phyloP scores from a whole-genome alignment of 2,329 filamentous ascomycete species.

The Aureobasidium sp. region DNA sequence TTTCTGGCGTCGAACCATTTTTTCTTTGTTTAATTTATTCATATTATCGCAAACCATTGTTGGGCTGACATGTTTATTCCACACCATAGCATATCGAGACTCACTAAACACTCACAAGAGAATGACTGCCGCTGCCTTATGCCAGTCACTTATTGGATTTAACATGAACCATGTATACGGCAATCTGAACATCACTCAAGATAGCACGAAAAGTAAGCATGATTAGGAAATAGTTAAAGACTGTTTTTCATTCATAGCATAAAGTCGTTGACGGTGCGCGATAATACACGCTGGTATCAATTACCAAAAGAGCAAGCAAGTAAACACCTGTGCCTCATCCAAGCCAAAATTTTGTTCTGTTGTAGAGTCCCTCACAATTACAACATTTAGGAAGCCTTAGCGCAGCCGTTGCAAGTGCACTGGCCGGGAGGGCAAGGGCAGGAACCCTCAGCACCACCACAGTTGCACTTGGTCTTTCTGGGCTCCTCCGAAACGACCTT shows the following conservation, averaged over 20 bases:
- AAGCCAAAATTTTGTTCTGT: constrained; percentile 8
- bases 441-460: constrained; percentile 34
- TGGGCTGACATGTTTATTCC: not conserved
- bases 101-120: not conserved
- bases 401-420: constrained; percentile 41
- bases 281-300: constrained; percentile 9
- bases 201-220: not conserved
- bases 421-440: constrained; percentile 42
- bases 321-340: constrained; percentile 4
- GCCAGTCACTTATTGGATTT: not conserved
- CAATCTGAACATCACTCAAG: not conserved
- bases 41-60: not conserved
- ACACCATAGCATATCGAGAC: not conserved
- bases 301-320: constrained; percentile 10
- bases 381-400: constrained; percentile 26
- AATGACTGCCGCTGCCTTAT: not conserved
- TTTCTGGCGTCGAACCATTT: not conserved
- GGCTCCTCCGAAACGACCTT: constrained; percentile 43
- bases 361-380: not conserved
- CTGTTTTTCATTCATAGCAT: constrained; percentile 11
- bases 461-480: constrained; percentile 43
- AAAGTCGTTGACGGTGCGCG: constrained; percentile 8
- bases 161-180: not conserved
- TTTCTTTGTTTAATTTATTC: not conserved
- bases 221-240: not conserved